Conservation (phyloP, 768 basidiomycete genomes). For the Sarcodon aspratus region DNA sequence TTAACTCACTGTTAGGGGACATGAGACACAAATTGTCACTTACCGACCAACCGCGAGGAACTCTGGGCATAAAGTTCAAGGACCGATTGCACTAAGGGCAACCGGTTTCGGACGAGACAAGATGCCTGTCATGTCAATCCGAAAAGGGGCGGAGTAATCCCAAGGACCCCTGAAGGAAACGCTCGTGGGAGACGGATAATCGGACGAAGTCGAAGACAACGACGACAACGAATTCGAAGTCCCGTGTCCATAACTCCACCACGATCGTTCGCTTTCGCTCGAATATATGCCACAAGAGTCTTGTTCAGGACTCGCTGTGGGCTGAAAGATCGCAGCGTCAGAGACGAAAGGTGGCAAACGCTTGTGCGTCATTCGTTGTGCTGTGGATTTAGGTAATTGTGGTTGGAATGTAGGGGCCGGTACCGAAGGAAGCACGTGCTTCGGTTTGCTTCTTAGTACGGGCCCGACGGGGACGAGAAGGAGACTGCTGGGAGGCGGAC, state of each 20-base stretch:
- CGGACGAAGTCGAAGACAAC: neutral
- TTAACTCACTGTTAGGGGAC: too few relatives aligned
- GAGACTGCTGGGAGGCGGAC: conserved; percentile 56
- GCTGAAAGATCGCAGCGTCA: conserved; percentile 6
- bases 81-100: conserved; percentile 10
- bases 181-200: neutral
- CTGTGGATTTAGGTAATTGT: neutral
- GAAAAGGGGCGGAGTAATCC: conserved; percentile 41
- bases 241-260: neutral
- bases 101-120: conserved; percentile 36
- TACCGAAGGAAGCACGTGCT: conserved; percentile 55
- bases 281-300: too few relatives aligned
- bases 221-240: conserved; percentile 10
- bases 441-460: conserved; percentile 43
- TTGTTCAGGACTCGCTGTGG: conserved; percentile 23
- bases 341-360: neutral
- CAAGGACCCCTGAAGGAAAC: conserved; percentile 37
- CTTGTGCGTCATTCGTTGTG: neutral
- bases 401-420: conserved; percentile 37
- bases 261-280: too few relatives aligned
- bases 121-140: conserved; percentile 35
- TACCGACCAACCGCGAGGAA: too few relatives aligned
- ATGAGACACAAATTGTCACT: too few relatives aligned
- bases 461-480: conserved; percentile 45
- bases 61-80: neutral